Percentiles rank a stretch among this genome's conserved stretches.
Evolutionary conservation across 768 basidiomycete genomes (phyloP).

Genomic region (Naganishia friedmannii): DNA sequence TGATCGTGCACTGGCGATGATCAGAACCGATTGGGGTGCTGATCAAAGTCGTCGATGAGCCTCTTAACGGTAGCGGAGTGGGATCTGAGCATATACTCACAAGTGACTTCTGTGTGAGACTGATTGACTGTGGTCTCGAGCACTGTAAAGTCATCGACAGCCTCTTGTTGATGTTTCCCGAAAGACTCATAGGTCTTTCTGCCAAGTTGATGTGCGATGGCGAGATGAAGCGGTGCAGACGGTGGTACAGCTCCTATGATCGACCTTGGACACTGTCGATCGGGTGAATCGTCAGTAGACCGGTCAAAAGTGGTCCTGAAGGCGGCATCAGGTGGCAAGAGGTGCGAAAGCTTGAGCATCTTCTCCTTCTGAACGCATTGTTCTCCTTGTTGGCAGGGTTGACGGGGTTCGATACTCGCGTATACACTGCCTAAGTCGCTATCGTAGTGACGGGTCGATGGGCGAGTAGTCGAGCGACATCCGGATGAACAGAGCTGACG

Average conservation of each 20-base stretch:
- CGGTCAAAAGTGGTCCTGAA: neutral
- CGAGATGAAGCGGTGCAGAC: constrained; percentile 6
- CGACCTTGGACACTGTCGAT: neutral
- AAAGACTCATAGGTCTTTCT: neutral
- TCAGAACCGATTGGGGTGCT: neutral
- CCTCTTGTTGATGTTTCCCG: neutral
- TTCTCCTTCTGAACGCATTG: constrained; percentile 14
- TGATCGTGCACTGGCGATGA: constrained; percentile 12
- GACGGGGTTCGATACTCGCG: too few species aligned
- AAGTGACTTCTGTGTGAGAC: neutral
- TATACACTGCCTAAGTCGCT: too few species aligned
- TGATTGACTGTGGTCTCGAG: too few species aligned
- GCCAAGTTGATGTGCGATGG: neutral
- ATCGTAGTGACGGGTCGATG: too few species aligned
- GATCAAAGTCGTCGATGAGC: neutral
- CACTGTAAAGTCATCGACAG: constrained; percentile 3
- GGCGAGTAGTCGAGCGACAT: too few species aligned
- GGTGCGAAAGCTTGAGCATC: constrained; percentile 41
- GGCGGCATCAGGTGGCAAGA: constrained; percentile 17
- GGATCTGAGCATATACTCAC: neutral
- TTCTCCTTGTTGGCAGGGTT: neutral
- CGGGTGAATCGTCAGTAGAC: neutral
- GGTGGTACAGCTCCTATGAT: constrained; percentile 6
- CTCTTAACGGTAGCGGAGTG: too few species aligned
- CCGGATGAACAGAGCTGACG: too few species aligned